A percentile compares a stretch with the other conserved stretches of the same genome.
Conservation (phyloP, 192 early-diverging fungal genomes). For the Chytriomyces confervae region DNA sequence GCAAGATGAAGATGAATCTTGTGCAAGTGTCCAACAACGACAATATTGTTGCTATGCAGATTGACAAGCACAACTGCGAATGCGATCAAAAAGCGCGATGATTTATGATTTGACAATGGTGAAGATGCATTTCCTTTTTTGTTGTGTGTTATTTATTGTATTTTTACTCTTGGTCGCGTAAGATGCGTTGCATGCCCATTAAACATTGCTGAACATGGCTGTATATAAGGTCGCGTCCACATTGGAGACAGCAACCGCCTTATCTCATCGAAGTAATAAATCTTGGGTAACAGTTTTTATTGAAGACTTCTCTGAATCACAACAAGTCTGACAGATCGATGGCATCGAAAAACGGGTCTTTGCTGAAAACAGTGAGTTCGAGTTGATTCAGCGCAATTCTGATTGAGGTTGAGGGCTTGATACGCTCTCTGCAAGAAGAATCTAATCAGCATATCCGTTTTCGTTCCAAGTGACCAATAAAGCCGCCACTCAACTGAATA, state of each 20-base stretch:
- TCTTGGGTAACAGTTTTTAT: background rate
- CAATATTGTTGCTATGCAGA: slow-evolving; percentile 1
- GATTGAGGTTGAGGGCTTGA: background rate
- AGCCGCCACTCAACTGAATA: background rate
- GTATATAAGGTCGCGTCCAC: too few relatives aligned
- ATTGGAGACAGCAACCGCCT: too few relatives aligned
- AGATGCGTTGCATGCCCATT: too few relatives aligned
- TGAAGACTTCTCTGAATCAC: background rate
- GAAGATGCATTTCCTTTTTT: too few relatives aligned
- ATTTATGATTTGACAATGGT: too few relatives aligned
- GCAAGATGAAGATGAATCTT: background rate
- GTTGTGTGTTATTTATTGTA: too few relatives aligned
- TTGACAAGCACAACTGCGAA: slow-evolving; percentile 13
- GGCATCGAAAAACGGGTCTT: slow-evolving; percentile 10
- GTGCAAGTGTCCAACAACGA: background rate
- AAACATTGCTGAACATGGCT: too few relatives aligned
- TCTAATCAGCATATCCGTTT: too few relatives aligned
- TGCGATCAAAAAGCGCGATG: background rate
- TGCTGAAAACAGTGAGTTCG: slow-evolving; percentile 3
- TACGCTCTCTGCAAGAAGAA: too few relatives aligned
- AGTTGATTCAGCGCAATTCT: background rate
- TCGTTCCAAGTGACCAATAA: too few relatives aligned
- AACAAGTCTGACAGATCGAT: slow-evolving; percentile 20
- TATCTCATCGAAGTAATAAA: too few relatives aligned
- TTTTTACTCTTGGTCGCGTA: too few relatives aligned